Conservation (phyloP, 176 grass and related monocot genomes). For the Oropetium thomaeum region DNA sequence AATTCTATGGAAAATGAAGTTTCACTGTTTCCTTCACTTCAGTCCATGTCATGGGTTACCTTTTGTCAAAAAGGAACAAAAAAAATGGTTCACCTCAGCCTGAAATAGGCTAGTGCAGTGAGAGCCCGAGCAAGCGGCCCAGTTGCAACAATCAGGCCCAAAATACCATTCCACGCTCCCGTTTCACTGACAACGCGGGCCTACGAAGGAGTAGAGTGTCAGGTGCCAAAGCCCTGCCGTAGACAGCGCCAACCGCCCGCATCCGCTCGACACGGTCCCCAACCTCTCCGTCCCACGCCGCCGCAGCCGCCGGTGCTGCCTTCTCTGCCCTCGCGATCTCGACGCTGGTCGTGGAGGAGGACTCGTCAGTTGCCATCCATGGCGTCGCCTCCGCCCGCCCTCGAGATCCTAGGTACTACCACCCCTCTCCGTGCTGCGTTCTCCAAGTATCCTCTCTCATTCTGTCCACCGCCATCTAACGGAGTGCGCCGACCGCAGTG, state of each 20-base stretch:
- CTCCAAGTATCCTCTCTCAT: background rate
- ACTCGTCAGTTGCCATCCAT: conserved; percentile 14
- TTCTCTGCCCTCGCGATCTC: conserved; percentile 29
- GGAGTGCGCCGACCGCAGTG: conserved; percentile 41
- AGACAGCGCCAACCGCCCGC: background rate
- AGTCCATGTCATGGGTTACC: too few species aligned
- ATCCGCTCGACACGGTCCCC: conserved; percentile 22
- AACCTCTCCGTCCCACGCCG: conserved; percentile 29
- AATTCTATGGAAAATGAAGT: too few species aligned
- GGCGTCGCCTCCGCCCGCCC: conserved; percentile 35
- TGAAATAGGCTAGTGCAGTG: background rate
- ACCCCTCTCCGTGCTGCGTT: background rate
- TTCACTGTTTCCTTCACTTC: too few species aligned
- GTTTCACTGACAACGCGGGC: background rate
- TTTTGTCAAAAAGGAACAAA: too few species aligned
- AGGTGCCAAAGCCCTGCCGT: background rate
- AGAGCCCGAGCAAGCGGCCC: too few species aligned
- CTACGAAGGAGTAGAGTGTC: background rate
- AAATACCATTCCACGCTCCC: background rate
- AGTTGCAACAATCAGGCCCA: background rate
- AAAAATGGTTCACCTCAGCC: too few species aligned
- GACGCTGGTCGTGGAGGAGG: conserved; percentile 16
- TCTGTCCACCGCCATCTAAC: conserved; percentile 15
- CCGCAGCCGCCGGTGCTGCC: conserved; percentile 37
- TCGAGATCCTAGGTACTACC: conserved; percentile 58